Percentiles rank a stretch among this genome's conserved stretches.
Conservation (phyloP, 805 yeast species). For the Starmerella cellae region DNA sequence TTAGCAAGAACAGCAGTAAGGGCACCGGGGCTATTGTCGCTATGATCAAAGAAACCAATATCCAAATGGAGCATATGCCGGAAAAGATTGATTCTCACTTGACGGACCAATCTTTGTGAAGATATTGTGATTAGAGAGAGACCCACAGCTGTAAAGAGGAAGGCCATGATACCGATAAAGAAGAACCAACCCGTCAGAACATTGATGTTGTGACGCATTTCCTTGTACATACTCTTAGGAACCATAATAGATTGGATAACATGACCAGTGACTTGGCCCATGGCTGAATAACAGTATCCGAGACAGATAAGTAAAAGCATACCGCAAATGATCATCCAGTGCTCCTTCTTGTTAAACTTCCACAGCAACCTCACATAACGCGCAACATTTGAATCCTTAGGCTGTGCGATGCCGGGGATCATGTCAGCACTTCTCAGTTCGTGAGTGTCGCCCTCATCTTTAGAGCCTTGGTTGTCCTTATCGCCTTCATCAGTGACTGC, state of each 20-base stretch:
- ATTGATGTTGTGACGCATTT: constrained; percentile 29
- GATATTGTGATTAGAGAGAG: constrained; percentile 22
- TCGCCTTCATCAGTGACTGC: constrained; percentile 6
- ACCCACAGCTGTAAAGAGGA: constrained; percentile 21
- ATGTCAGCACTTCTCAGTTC: neutral
- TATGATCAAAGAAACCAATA: constrained; percentile 28
- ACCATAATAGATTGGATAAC: constrained; percentile 28
- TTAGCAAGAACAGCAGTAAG: constrained; percentile 30
- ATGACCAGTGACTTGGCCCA: constrained; percentile 30
- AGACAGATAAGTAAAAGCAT: constrained; percentile 21
- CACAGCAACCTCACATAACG: constrained; percentile 17
- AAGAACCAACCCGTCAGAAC: constrained; percentile 27
- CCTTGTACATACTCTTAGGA: constrained; percentile 22
- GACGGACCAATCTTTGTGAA: constrained; percentile 26
- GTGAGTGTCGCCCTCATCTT: neutral
- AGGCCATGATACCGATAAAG: constrained; percentile 27
- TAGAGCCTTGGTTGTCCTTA: neutral
- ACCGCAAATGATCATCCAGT: constrained; percentile 21
- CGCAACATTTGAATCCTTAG: constrained; percentile 5
- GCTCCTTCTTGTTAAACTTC: constrained; percentile 22
- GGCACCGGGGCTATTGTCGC: constrained; percentile 30
- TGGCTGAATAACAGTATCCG: constrained; percentile 31
- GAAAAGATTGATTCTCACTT: constrained; percentile 26
- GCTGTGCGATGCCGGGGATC: constrained; percentile 19
- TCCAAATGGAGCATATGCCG: constrained; percentile 29